These are phyloP conservation scores for Cryptosporidium ryanae DNA, from an alignment of 169 alveolate genomes.

Conservation along the genomic window DNA sequence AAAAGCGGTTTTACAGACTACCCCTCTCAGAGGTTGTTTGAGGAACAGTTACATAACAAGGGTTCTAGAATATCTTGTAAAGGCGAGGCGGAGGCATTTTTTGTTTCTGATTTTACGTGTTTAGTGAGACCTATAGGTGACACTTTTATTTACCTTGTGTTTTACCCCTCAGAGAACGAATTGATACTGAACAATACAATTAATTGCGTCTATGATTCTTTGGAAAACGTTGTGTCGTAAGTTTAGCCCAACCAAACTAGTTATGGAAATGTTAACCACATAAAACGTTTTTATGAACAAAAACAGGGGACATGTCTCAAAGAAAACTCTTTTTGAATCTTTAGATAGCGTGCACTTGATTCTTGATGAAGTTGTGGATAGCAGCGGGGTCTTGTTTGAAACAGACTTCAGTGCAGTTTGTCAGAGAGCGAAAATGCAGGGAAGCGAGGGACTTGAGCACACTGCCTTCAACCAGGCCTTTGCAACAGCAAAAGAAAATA, in stretches of 20 bases:
- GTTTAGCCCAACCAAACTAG: not conserved
- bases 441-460: constrained; percentile 50
- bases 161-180: constrained; percentile 45
- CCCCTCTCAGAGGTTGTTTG: constrained; percentile 31
- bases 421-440: constrained; percentile 72
- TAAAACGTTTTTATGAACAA: not conserved
- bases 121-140: constrained; percentile 36
- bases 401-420: constrained; percentile 60
- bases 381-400: constrained; percentile 60
- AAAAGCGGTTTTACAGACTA: not conserved
- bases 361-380: constrained; percentile 62
- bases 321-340: constrained; percentile 39
- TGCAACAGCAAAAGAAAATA: constrained; percentile 67
- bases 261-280: not conserved
- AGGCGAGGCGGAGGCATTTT: constrained; percentile 60
- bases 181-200: constrained; percentile 31
- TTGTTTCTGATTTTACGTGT: constrained; percentile 49
- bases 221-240: constrained; percentile 37
- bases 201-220: constrained; percentile 44
- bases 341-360: constrained; percentile 43
- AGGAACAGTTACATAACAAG: constrained; percentile 26
- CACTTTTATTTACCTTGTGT: constrained; percentile 43
- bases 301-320: constrained; percentile 63
- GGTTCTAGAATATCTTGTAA: constrained; percentile 43
- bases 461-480: constrained; percentile 72